Conservation (phyloP, 2,329 filamentous ascomycete genomes). For the Ceratocystis huliohia region DNA sequence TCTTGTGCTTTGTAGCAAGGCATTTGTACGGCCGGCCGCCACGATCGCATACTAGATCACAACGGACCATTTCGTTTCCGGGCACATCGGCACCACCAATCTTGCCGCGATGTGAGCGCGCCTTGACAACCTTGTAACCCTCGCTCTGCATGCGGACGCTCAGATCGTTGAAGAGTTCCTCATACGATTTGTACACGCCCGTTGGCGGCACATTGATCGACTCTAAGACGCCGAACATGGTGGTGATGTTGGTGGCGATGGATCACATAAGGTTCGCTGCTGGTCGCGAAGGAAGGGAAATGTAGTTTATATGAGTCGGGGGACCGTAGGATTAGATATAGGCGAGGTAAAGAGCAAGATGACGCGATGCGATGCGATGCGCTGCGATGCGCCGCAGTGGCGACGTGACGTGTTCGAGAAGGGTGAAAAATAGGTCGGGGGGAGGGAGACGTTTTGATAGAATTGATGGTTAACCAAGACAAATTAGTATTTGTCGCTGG, state of each 20-base stretch:
- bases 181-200: slow-evolving; percentile 31
- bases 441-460: not conserved
- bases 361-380: slow-evolving; percentile 6
- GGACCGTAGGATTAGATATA: not conserved
- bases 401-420: slow-evolving; percentile 10
- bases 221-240: slow-evolving; percentile 35
- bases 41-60: slow-evolving; percentile 35
- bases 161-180: slow-evolving; percentile 32
- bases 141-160: slow-evolving; percentile 33
- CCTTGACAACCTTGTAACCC: slow-evolving; percentile 37
- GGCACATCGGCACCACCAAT: slow-evolving; percentile 32
- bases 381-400: not conserved
- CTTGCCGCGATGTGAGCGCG: slow-evolving; percentile 33
- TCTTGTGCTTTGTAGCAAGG: slow-evolving; percentile 35
- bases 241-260: slow-evolving; percentile 19
- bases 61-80: slow-evolving; percentile 34
- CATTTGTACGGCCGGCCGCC: slow-evolving; percentile 35
- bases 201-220: slow-evolving; percentile 30
- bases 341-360: not conserved
- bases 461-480: not conserved
- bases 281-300: not conserved
- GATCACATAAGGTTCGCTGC: slow-evolving; percentile 12
- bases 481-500: not conserved
- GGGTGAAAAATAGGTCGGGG: not conserved
- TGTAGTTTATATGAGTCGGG: not conserved